A percentile compares a stretch with the other conserved stretches of the same genome.
Evolutionary conservation across 106 monocot genomes (phyloP).

Genomic region (Acorus gramineus): DNA sequence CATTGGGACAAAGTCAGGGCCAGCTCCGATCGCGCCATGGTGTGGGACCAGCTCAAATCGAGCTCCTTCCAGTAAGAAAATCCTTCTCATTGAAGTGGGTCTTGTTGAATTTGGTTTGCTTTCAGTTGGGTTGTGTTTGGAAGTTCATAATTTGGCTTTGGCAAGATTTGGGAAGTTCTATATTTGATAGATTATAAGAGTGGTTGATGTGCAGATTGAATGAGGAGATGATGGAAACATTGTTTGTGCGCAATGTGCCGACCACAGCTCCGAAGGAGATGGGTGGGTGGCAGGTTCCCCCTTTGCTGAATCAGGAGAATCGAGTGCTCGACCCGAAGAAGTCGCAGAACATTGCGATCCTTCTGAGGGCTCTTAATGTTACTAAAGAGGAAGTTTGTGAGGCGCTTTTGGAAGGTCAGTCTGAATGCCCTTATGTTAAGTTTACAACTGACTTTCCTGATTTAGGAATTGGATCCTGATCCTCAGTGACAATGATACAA

Average conservation of each 20-base stretch:
- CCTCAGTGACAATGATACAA: too few species aligned
- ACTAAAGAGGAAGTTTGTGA: conserved; percentile 96
- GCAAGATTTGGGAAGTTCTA: too few species aligned
- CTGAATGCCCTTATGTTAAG: not conserved
- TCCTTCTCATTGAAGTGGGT: not conserved
- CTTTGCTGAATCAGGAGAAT: conserved; percentile 32
- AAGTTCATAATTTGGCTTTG: too few species aligned
- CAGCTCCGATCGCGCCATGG: conserved; percentile 74
- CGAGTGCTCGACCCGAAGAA: conserved; percentile 79
- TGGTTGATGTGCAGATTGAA: conserved; percentile 44
- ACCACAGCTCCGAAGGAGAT: conserved; percentile 18
- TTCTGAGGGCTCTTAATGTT: conserved; percentile 81
- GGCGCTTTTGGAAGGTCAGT: conserved; percentile 73
- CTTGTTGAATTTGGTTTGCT: not conserved
- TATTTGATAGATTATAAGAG: not conserved
- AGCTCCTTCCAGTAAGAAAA: conserved; percentile 85
- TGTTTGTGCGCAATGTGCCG: conserved; percentile 60
- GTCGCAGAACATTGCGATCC: conserved; percentile 85
- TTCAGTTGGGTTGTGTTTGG: not conserved
- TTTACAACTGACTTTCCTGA: too few species aligned
- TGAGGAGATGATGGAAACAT: conserved; percentile 96
- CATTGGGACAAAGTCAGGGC: conserved; percentile 98
- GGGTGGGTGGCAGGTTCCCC: conserved; percentile 15
- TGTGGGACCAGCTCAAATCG: conserved; percentile 91
- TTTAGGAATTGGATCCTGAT: too few species aligned